Base-by-base conservation (phyloP, 805 yeast genomes). In the Schizosaccharomyces lindneri region DNA sequence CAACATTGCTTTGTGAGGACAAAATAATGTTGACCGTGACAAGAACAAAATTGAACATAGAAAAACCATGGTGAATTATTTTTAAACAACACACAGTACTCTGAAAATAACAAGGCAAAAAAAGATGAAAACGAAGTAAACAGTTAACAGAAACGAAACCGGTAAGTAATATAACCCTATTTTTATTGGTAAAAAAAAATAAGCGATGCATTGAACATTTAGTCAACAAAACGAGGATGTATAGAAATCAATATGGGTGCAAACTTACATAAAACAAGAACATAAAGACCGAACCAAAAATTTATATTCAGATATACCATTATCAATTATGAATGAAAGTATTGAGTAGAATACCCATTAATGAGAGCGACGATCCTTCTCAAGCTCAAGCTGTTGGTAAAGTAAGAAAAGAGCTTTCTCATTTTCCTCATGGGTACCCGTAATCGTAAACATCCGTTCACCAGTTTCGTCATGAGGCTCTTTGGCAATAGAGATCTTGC, bases 401-500 rank as follows among this genome's bases (percentile, higher is more conserved):
- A 82, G 73, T 66, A 77, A 64, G 61, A 72, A 73, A 66, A 80
- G 73, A 32, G 87, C 87, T 64, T 75, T 77, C 65, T 82, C 84
- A 62, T 79, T 79, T 39, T 79, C 78, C 43, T 73, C 71, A 36
- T 75, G 68, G 32, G 79, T 68, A 59, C 95, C 95, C 43, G 79
- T 73, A 62, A 88, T 78, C 24, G 87, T 83, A 70, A 87, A 86
- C 43, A 76, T 74, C 66, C 95, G 75, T 67, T 82, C 83, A 29
- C 79, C 78, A 57, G 79, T 74, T 48, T 79, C 82, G 61, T 70
- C 69, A 66, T 80, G 80, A 62, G 81, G 80, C 66, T 82, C 85
- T 62, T 83, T 81, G 48, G 84, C 81, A 65, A 88, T 85, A 4
- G 82, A 80, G 69, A 88, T 86, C 51, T 81, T 79, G 48, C 95